phyloP scores from a whole-genome alignment of 2,329 filamentous ascomycete species.

The Xylaria sp. region DNA sequence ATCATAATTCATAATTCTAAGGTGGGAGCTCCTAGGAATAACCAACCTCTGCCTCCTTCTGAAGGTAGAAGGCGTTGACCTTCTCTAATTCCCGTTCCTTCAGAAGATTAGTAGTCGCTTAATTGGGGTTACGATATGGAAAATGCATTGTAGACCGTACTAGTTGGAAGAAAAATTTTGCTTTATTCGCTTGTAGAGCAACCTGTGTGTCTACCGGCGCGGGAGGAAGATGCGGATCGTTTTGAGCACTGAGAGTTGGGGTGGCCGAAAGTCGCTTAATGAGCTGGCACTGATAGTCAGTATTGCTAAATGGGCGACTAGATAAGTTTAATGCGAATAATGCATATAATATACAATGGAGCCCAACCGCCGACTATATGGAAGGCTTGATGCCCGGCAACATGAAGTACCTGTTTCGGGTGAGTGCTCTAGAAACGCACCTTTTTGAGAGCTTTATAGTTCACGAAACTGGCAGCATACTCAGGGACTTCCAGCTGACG shows the following conservation, averaged over 20 bases:
- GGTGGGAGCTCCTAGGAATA: not conserved
- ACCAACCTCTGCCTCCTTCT: slow-evolving; percentile 94
- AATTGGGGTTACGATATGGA: not conserved
- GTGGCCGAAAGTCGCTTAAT: slow-evolving; percentile 98
- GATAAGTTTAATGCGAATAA: not conserved
- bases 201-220: slow-evolving; percentile 76
- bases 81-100: slow-evolving; percentile 98
- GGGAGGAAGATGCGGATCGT: slow-evolving; percentile 59
- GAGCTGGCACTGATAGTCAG: slow-evolving; percentile 65
- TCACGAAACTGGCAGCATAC: slow-evolving; percentile 98
- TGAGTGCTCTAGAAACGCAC: slow-evolving; percentile 53
- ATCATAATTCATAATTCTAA: not conserved
- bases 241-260: slow-evolving; percentile 79
- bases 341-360: slow-evolving; percentile 22
- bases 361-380: slow-evolving; percentile 16
- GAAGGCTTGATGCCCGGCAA: slow-evolving; percentile 12
- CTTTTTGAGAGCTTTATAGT: slow-evolving; percentile 99
- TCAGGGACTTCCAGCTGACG: slow-evolving; percentile 98
- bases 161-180: slow-evolving; percentile 97
- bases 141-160: slow-evolving; percentile 58
- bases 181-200: slow-evolving; percentile 93
- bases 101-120: slow-evolving; percentile 46
- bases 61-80: slow-evolving; percentile 96
- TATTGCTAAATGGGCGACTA: slow-evolving; percentile 1
- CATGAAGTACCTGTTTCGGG: not conserved